phyloP scores from a whole-genome alignment of 2,329 filamentous ascomycete species.

The Seiridium unicorne region DNA sequence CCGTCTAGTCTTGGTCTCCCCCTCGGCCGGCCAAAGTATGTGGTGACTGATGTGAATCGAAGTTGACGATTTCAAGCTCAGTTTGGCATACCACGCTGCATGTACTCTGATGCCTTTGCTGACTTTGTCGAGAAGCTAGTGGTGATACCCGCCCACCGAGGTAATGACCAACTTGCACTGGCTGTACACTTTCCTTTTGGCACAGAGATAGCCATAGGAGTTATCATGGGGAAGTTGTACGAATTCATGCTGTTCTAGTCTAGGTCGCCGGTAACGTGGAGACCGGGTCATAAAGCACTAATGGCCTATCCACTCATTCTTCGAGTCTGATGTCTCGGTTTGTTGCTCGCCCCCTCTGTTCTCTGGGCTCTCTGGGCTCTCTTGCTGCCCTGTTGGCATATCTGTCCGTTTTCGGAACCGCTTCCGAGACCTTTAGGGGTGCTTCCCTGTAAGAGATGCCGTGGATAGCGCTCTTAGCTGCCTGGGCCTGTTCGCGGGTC shows the following conservation, averaged over 20 bases:
- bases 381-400: not conserved
- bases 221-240: not conserved
- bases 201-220: not conserved
- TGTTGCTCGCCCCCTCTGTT: too few relatives aligned
- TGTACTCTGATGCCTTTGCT: not conserved
- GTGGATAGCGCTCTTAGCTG: conserved; percentile 44
- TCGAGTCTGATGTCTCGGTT: not conserved
- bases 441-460: conserved; percentile 23
- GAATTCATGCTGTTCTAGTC: not conserved
- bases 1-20: too few relatives aligned
- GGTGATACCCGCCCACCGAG: not conserved
- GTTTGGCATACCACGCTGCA: not conserved
- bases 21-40: too few relatives aligned
- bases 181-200: not conserved
- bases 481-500: conserved; percentile 50
- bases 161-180: not conserved
- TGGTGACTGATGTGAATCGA: not conserved
- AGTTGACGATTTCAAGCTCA: not conserved
- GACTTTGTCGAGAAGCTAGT: not conserved
- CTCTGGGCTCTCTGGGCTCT: not conserved
- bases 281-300: not conserved
- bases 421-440: conserved; percentile 22
- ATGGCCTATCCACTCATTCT: not conserved
- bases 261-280: not conserved
- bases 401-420: conserved; percentile 9